phyloP scores from a whole-genome alignment of 345 rosid species.

The Ceriops decandra region DNA sequence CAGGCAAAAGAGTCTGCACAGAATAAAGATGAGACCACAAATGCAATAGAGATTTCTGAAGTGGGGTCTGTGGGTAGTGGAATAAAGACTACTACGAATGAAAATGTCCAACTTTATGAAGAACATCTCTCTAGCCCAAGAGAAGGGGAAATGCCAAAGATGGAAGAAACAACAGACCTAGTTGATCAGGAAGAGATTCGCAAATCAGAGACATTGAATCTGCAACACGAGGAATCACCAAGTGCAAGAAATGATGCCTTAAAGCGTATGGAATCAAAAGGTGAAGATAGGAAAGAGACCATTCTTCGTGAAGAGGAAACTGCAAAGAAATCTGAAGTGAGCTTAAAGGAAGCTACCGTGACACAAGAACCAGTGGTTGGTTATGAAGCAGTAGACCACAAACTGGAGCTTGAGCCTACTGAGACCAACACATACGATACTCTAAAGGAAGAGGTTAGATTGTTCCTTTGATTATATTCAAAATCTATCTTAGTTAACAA shows the following conservation, averaged over 20 bases:
- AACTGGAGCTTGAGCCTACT: constrained; percentile 5
- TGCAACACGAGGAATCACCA: constrained; percentile 8
- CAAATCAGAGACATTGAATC: constrained; percentile 6
- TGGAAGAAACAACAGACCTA: constrained; percentile 14
- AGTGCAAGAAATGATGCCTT: constrained; percentile 14
- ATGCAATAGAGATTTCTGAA: constrained; percentile 16
- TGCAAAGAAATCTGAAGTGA: constrained; percentile 12
- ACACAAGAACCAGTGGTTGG: constrained; percentile 17
- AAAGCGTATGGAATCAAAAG: not conserved
- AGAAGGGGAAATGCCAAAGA: constrained; percentile 8
- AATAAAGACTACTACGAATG: constrained; percentile 12
- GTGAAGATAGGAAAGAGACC: constrained; percentile 6
- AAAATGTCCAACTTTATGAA: constrained; percentile 10
- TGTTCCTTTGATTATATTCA: not conserved
- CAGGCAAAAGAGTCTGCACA: constrained; percentile 1
- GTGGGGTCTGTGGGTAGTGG: constrained; percentile 10
- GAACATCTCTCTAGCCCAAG: constrained; percentile 5
- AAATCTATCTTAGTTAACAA: not conserved
- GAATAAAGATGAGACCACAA: constrained; percentile 9
- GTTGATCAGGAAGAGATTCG: constrained; percentile 10
- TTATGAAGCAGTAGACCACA: constrained; percentile 14
- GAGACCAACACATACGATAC: constrained; percentile 4
- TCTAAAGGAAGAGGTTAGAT: constrained; percentile 22
- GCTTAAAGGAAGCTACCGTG: constrained; percentile 19
- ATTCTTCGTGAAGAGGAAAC: constrained; percentile 16